Evolutionary conservation across 345 rosid genomes (phyloP), one percentile per base, ranked within the genome.

Genomic region (Hypericum perforatum): DNA sequence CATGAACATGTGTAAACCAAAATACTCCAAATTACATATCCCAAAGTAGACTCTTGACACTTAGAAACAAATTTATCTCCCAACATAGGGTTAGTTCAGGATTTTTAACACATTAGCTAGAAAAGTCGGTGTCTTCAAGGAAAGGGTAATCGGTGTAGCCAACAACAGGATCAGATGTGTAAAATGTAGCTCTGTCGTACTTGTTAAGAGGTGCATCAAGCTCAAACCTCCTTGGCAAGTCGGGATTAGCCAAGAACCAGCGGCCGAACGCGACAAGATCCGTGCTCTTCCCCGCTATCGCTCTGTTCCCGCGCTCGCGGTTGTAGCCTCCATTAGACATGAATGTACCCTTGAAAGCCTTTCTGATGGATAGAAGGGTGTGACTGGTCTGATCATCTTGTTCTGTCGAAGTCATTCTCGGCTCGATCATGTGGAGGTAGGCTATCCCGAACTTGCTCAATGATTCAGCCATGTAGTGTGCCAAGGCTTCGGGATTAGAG

Each of bases 341-440:
- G 50, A 46, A 46, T 13, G 50, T 46, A 14, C 50, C 50, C n/a
- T 46, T 46, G 50, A 46, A 46, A 46, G 50, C 50, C 22, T 46
- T n/a, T 13, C 50, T 46, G 29, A 46, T 46, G 7, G 50, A 32
- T 8, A 46, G 50, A 9, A 46, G 50, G 22, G 9, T 46, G 14
- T 46, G 50, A 46, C 9, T 11, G 8, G 50, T 46, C 22, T 46
- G 29, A 13, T 13, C 13, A 6, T 10, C 8, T 46, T 46, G 22
- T 7, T 3, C 50, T 7, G 22, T 32, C 1, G 14, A 13, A 16
- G 7, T 46, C 14, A 46, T 46, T 14, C 50, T 46, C 0, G 50
- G 50, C 50, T 46, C 50, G 5, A 46, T 32, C 16, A 13, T 5
- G 50, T 46, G 50, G 9, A 16, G 22, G 8, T 46, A 46, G 22